These are phyloP conservation scores for Brettanomyces naardenensis DNA, from an alignment of 805 yeast species.

Conservation along the genomic window DNA sequence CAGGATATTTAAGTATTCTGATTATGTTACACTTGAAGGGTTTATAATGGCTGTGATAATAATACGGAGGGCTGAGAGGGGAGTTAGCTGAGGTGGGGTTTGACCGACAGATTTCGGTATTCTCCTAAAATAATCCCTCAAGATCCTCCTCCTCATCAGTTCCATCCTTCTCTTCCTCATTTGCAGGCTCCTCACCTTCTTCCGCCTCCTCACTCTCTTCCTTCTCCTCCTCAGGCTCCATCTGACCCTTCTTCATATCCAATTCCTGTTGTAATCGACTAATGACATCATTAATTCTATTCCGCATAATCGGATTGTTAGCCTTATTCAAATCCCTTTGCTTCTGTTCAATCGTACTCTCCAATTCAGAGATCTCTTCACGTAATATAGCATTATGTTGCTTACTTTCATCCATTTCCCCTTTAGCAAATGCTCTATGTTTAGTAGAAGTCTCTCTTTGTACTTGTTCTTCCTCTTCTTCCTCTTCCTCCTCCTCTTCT, in stretches of 20 bases:
- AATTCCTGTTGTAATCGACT: slow-evolving; percentile 71
- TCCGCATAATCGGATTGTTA: slow-evolving; percentile 75
- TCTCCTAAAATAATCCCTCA: slow-evolving; percentile 11
- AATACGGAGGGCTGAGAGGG: slow-evolving; percentile 16
- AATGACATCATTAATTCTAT: slow-evolving; percentile 77
- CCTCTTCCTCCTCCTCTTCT: slow-evolving; percentile 38
- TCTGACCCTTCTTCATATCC: slow-evolving; percentile 68
- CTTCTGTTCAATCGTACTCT: slow-evolving; percentile 67
- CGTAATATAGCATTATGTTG: slow-evolving; percentile 67
- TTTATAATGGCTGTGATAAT: slow-evolving; percentile 21
- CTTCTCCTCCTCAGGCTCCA: slow-evolving; percentile 26
- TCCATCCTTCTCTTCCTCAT: slow-evolving; percentile 35
- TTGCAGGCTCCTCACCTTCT: slow-evolving; percentile 16
- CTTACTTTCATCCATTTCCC: slow-evolving; percentile 40
- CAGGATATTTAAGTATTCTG: slow-evolving; percentile 14
- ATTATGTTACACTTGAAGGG: slow-evolving; percentile 19
- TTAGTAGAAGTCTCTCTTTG: slow-evolving; percentile 30
- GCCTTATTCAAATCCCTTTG: slow-evolving; percentile 65
- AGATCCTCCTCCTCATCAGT: slow-evolving; percentile 17
- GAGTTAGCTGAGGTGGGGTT: neutral
- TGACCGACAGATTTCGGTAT: no score
- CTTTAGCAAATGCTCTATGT: slow-evolving; percentile 12
- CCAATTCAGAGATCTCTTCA: slow-evolving; percentile 82
- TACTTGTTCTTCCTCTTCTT: slow-evolving; percentile 36
- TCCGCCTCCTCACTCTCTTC: slow-evolving; percentile 11